phyloP scores from a whole-genome alignment of 2,329 filamentous ascomycete species.

The Penicillium verrucosum region DNA sequence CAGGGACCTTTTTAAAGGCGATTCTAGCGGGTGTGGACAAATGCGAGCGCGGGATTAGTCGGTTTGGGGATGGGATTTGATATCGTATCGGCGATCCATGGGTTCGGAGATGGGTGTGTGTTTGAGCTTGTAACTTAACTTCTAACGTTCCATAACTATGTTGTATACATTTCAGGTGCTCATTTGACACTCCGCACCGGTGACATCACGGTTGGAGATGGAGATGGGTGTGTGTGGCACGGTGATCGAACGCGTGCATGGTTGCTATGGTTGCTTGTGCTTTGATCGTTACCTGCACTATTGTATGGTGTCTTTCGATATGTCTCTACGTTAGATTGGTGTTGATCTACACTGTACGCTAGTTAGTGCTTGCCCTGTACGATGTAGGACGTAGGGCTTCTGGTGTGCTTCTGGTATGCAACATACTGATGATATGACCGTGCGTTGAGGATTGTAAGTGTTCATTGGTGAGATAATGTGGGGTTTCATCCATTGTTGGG shows the following conservation, averaged over 20 bases:
- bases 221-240: not conserved
- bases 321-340: not conserved
- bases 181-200: not conserved
- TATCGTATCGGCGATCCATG: not conserved
- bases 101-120: not conserved
- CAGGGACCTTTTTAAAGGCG: not conserved
- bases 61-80: not conserved
- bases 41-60: not conserved
- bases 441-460: not conserved
- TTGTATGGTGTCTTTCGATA: not conserved
- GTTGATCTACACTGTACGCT: not conserved
- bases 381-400: not conserved
- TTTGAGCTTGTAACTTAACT: not conserved
- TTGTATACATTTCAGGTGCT: not conserved
- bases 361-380: not conserved
- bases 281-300: not conserved
- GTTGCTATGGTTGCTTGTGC: not conserved
- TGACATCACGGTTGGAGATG: conserved; percentile 4
- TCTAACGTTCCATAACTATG: not conserved
- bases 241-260: not conserved
- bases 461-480: not conserved
- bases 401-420: not conserved
- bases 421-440: not conserved
- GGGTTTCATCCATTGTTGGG: not conserved
- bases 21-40: not conserved